Conservation (phyloP, 202 grass and related monocot genomes). For the Sporobolus alterniflorus region DNA sequence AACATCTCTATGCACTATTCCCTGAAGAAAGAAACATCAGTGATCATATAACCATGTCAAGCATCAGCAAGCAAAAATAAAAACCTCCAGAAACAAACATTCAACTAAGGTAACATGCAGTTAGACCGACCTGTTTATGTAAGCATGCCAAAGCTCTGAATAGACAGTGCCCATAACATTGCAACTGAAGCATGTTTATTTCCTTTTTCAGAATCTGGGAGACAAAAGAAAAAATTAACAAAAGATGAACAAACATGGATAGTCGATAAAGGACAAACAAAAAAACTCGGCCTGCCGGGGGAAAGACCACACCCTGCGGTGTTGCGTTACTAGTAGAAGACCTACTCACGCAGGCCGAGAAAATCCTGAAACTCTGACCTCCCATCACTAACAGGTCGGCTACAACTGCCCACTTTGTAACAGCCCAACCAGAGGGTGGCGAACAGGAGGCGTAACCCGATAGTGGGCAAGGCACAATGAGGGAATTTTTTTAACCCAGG, state of each 20-base stretch:
- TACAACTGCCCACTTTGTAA: no score
- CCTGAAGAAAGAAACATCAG: constrained; percentile 55
- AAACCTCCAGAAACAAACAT: constrained; percentile 7
- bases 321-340: no score
- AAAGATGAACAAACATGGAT: constrained; percentile 18
- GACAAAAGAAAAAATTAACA: constrained; percentile 29
- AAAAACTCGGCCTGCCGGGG: no score
- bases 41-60: constrained; percentile 38
- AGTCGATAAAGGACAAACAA: constrained; percentile 21
- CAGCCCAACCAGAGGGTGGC: no score
- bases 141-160: constrained; percentile 87
- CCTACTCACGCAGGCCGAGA: no score
- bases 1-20: constrained; percentile 85
- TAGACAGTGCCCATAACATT: constrained; percentile 84
- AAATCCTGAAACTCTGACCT: no score
- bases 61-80: constrained; percentile 13
- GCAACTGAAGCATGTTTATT: constrained; percentile 65
- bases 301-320: no score
- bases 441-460: no score
- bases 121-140: constrained; percentile 74
- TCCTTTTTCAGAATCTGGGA: constrained; percentile 75
- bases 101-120: constrained; percentile 16
- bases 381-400: no score
- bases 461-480: no score
- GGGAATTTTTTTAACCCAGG: no score